A percentile compares a stretch with the other conserved stretches of the same genome.
phyloP scores from a whole-genome alignment of 169 alveolate genomes.

The Eimeria maxima region DNA sequence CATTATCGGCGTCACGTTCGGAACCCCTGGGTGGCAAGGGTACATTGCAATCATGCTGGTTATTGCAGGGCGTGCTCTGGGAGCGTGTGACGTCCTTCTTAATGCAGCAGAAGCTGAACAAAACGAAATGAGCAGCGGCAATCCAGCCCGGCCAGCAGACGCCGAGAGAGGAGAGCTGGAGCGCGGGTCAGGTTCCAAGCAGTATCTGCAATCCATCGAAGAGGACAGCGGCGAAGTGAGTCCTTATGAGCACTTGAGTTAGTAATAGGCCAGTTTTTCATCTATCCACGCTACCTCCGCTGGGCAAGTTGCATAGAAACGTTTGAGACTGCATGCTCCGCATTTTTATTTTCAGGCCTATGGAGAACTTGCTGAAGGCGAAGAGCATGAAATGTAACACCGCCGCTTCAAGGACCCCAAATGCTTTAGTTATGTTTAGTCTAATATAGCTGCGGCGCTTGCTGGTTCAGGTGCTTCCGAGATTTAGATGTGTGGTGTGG shows the following conservation, averaged over 20 bases:
- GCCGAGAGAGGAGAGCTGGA: conserved; percentile 80
- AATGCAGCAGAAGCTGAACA: conserved; percentile 88
- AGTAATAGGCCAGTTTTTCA: neutral
- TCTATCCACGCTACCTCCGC: neutral
- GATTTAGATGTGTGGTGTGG: conserved; percentile 58
- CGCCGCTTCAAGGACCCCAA: neutral
- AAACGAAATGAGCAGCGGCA: conserved; percentile 73
- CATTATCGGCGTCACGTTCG: conserved; percentile 92
- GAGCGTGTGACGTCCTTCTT: conserved; percentile 90
- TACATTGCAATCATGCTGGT: conserved; percentile 88
- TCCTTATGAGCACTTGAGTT: neutral
- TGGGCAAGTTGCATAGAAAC: neutral
- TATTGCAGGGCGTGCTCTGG: conserved; percentile 90
- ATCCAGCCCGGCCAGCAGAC: conserved; percentile 35
- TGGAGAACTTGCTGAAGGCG: conserved; percentile 75
- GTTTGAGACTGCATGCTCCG: neutral
- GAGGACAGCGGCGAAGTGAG: conserved; percentile 83
- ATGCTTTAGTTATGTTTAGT: conserved; percentile 67
- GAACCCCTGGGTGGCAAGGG: conserved; percentile 89
- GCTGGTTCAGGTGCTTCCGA: conserved; percentile 61
- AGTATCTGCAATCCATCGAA: conserved; percentile 78
- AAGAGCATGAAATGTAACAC: conserved; percentile 39
- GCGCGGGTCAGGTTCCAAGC: conserved; percentile 76
- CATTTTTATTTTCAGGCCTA: conserved; percentile 40
- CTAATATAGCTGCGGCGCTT: conserved; percentile 19